Percentiles rank a stretch among this genome's conserved stretches.
These are phyloP conservation scores for Naganishia vaughanmartiniae DNA, from an alignment of 768 basidiomycete species.

Conservation along the genomic window DNA sequence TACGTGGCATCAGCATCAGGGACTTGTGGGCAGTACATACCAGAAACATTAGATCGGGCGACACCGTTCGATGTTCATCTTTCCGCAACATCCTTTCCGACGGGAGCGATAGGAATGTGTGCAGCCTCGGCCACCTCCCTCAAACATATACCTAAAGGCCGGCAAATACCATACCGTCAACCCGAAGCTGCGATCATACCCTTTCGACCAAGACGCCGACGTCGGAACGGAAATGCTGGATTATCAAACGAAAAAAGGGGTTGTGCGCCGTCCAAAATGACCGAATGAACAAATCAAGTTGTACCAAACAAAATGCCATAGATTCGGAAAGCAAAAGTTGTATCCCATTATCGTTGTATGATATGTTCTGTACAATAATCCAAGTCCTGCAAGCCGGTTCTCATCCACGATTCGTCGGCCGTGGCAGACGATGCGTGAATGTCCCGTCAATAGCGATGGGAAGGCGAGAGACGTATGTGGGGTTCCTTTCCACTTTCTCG, in stretches of 20 bases:
- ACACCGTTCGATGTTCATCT: background rate
- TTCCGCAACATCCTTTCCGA: background rate
- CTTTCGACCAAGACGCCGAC: too few species aligned
- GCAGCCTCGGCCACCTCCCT: background rate
- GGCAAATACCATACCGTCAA: too few species aligned
- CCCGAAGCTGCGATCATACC: too few species aligned
- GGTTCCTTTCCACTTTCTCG: too few species aligned
- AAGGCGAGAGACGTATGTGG: too few species aligned
- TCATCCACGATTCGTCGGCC: too few species aligned
- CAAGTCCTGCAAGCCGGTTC: background rate
- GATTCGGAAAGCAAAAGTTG: background rate
- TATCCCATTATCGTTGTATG: constrained; percentile 4
- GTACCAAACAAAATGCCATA: background rate
- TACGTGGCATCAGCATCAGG: background rate
- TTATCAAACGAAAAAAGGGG: background rate
- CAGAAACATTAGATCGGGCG: background rate
- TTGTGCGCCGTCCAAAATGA: background rate
- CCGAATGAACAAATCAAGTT: background rate
- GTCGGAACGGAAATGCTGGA: too few species aligned
- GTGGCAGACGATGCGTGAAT: too few species aligned
- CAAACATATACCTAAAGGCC: too few species aligned
- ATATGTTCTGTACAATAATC: background rate
- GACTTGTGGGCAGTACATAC: background rate
- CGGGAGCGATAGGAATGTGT: background rate
- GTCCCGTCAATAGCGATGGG: too few species aligned